Base-by-base conservation (phyloP, 768 basidiomycete genomes). In the Gymnopilus junonius region DNA sequence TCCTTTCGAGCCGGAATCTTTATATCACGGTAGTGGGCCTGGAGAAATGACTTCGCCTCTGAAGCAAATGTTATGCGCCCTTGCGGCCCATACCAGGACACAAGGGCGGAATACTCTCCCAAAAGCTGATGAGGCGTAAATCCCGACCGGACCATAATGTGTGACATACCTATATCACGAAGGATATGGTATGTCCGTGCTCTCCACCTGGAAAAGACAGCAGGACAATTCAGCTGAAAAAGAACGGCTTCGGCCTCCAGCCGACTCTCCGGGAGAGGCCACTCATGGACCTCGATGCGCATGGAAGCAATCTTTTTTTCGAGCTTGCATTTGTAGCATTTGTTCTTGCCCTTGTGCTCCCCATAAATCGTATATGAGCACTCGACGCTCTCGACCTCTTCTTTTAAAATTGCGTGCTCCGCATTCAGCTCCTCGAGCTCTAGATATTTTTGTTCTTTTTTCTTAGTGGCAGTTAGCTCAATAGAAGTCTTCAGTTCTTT, bases 171-270 rank as follows among this genome's bases (percentile, higher is more conserved):
- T 12, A 82, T 50, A 31, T 81, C 77, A 17, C 76, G 62, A n/a
- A 83, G 63, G 40, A 85, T 65, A 43, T 66, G 65, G 54, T 76
- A 79, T 5, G 83, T 83, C 31, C 72, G 70, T 0, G 68, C 72
- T 51, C 85, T 76, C 84, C 84, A 85, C 57, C 79, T 72, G 7
- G 74, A 69, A 63, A 84, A 82, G 12, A 72, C 61, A 1, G 50
- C 32, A 8, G 84, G 84, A 57, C 76, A 76, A 8, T 65, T 59
- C 2, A 83, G 61, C 61, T 85, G 82, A 55, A 85, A 85, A 2
- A 83, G 68, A 15, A 77, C 73, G 0, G 66, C 66, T 53, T 77
- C 69, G 0, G 74, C 73, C 11, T 59, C 29, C 4, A 67, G 15
- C 7, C 20, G n/a, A 8, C 66, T 45, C 1, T 51, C 35, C 0